Evolutionary conservation across 495 filamentous ascomycete genomes (phyloP), one percentile per base, ranked within the genome.

Genomic region (Talaromyces stipitatus): DNA sequence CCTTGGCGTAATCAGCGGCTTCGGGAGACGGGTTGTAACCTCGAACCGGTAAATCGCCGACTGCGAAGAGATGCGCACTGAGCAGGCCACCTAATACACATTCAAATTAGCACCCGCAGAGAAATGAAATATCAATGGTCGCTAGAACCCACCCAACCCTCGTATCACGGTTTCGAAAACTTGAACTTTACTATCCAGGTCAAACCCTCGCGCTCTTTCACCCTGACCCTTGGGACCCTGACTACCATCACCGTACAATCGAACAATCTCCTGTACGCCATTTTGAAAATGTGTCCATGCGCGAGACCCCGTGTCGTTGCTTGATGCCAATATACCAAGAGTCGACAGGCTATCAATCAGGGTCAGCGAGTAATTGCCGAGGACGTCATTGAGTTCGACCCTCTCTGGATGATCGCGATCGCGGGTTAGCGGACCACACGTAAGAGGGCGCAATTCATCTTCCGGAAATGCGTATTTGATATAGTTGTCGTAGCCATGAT

Each of bases 81-180:
- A 98, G 74, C 28, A 98, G 72, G 20, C 94, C 94, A 16, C 95
- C 74, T 77, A 5, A 58, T 12, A 22, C 26, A 53, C 50, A 38
- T 47, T 24, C 4, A 23, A 7, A 8, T 48, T n/a, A 48, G 9
- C 14, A 9, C 1, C 6, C 45, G 14, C 12, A 26, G 16, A 23
- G 3, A 36, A 2, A 54, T 54, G 10, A 33, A 30, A 14, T 7
- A 54, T n/a, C 16, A 20, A 29, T 27, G 1, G 14, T 14, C 0
- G 16, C 3, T 41, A 14, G 16, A 55, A 38, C 65, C 41, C 68
- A 77, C 74, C 94, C 51, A 98, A 80, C 26, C 92, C 92, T 60
- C 94, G 80, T 66, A 98, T 98, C 9, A 96, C 91, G 2, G 91
- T 96, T 71, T 98, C 94, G 66, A 98, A 98, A 30, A 98, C 90